Evolutionary conservation across 2,329 filamentous ascomycete species (phyloP).

Genomic region (Neodidymelliopsis sp.): DNA sequence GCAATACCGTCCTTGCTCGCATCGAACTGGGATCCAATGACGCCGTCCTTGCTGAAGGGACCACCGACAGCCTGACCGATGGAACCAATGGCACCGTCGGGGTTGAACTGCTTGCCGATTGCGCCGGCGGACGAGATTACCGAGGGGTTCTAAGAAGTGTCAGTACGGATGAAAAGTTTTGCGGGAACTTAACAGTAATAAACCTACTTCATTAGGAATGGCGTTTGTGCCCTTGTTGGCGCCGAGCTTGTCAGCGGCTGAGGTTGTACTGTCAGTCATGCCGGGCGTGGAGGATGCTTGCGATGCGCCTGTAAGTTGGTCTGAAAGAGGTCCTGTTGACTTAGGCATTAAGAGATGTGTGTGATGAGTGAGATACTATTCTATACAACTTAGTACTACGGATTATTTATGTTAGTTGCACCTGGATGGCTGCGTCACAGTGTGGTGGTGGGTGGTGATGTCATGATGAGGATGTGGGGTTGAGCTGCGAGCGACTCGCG

Average conservation of each 20-base stretch:
- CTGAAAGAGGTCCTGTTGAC: conserved; percentile 30
- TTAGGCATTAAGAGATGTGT: conserved; percentile 25
- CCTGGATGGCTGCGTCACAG: conserved; percentile 14
- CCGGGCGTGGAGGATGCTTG: conserved; percentile 18
- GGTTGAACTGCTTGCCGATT: conserved; percentile 64
- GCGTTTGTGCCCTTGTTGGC: conserved; percentile 40
- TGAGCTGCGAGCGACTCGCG: not conserved
- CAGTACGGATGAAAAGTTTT: not conserved
- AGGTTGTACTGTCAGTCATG: conserved; percentile 33
- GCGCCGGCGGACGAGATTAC: conserved; percentile 59
- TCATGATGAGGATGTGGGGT: conserved; percentile 20
- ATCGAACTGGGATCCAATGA: conserved; percentile 63
- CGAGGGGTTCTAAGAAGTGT: conserved; percentile 36
- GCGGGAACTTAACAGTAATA: too few relatives aligned
- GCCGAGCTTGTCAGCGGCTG: conserved; percentile 38
- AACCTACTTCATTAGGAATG: conserved; percentile 34
- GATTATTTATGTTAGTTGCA: not conserved
- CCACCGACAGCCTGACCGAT: conserved; percentile 59
- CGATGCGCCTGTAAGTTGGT: conserved; percentile 27
- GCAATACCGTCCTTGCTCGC: conserved; percentile 62
- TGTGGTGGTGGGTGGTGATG: conserved; percentile 19
- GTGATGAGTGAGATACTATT: not conserved
- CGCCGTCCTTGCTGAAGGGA: conserved; percentile 56
- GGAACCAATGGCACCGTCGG: conserved; percentile 59
- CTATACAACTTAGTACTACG: not conserved